Base-by-base conservation (phyloP, 495 filamentous ascomycete species). In the Lophiotrema nucula region DNA sequence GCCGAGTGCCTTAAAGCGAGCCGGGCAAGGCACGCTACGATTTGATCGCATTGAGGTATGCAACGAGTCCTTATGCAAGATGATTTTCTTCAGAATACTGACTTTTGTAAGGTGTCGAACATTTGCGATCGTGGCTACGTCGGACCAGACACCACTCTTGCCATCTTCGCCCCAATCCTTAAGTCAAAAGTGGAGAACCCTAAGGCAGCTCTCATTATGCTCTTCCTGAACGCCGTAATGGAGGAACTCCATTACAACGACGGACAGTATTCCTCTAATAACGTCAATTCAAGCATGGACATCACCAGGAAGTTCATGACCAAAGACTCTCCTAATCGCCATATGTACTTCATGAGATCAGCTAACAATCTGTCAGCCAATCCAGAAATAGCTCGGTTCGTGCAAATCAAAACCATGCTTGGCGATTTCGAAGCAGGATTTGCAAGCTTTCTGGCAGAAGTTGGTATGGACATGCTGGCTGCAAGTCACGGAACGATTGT, bases 11-110 rank as follows among this genome's bases (percentile, higher is more conserved):
- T 21, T 62, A 1, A 4, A 15, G 15, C 24, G 41, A 1, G n/a
- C 16, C 21, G 15, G 13, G 37, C 26, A 13, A 28, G 35, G 31
- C 8, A 18, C 6, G 11, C 6, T 43, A 8, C 6, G 4, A 26
- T 69, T 65, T 44, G 69, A 60, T 47, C 60, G 65, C 15, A 68
- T 67, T 43, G 65, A 69, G 53, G 65, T 68, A 60, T n/a, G n/a
- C n/a, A n/a, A n/a, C n/a, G n/a, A 21, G 52, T 24, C 16, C 28
- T 3, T 31, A 26, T 11, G 22, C 39, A 35, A 8, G 31, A n/a
- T 37, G 10, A 26, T 33, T n/a, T n/a, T 11, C 8, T 8, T n/a
- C 8, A 18, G 8, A 16, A 16, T 22, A 19, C 49, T 35, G 31
- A 18, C 16, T 22, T 24, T 28, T 5, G n/a, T 1, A 13, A 71